phyloP scores from a whole-genome alignment of 164 flowering plant genomes.

The Berberis vulgaris region DNA sequence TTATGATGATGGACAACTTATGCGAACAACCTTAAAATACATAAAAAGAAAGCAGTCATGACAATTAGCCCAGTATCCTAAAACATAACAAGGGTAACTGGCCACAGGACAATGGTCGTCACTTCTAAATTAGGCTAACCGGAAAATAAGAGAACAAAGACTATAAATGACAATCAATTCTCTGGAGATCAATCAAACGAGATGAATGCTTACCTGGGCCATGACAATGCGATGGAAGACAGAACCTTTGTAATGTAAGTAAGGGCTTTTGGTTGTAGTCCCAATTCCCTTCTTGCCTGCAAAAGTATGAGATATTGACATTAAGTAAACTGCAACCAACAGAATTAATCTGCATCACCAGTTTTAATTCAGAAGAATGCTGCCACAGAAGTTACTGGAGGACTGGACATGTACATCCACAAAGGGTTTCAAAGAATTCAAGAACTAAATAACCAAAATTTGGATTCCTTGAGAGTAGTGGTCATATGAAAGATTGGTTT shows the following conservation, averaged over 20 bases:
- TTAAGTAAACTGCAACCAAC: no score
- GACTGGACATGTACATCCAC: no score
- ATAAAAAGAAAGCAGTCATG: slow-evolving; percentile 86
- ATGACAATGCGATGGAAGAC: slow-evolving; percentile 73
- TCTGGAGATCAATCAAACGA: not conserved
- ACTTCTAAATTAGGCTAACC: slow-evolving; percentile 34
- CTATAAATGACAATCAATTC: slow-evolving; percentile 10
- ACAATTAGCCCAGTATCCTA: slow-evolving; percentile 92
- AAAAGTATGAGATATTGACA: no score
- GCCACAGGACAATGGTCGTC: slow-evolving; percentile 49
- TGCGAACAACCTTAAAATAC: slow-evolving; percentile 85
- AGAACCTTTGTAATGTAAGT: slow-evolving; percentile 88
- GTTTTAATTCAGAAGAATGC: no score
- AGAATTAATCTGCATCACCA: no score
- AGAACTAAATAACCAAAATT: no score
- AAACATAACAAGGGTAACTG: slow-evolving; percentile 78
- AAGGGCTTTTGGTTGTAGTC: slow-evolving; percentile 53
- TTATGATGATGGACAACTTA: slow-evolving; percentile 43
- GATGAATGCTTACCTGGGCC: slow-evolving; percentile 65
- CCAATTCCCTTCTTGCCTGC: slow-evolving; percentile 88
- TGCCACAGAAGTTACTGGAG: no score
- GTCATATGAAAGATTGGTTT: no score
- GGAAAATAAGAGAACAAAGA: slow-evolving; percentile 19
- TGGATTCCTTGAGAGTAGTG: no score
- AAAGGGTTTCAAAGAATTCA: no score